Evolutionary conservation across 2,329 filamentous ascomycete genomes (phyloP).

Genomic region (Periconia digitata): DNA sequence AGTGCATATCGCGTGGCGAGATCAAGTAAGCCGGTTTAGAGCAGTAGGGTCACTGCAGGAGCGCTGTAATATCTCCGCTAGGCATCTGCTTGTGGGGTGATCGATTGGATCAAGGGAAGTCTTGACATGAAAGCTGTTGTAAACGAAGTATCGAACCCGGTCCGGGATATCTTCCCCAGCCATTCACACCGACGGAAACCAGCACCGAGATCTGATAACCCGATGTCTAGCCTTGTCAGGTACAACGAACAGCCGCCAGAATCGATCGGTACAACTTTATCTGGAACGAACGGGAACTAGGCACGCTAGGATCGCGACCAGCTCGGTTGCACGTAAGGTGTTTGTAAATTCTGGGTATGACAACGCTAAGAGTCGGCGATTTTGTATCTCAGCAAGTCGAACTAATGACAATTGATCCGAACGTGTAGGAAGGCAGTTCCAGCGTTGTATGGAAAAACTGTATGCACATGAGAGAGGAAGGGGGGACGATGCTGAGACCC

Average conservation of each 20-base stretch:
- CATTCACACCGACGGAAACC: background rate
- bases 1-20: background rate
- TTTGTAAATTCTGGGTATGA: background rate
- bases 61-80: background rate
- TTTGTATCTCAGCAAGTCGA: background rate
- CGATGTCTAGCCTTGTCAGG: conserved; percentile 12
- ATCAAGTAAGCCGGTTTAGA: background rate
- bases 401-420: conserved; percentile 4
- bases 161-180: background rate
- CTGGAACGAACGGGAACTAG: conserved; percentile 38
- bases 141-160: conserved; percentile 20
- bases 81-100: conserved; percentile 13
- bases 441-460: no score
- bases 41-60: background rate
- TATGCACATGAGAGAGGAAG: background rate
- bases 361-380: background rate
- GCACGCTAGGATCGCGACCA: conserved; percentile 17
- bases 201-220: background rate
- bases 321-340: conserved; percentile 19
- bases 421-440: conserved; percentile 28
- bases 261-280: conserved; percentile 30
- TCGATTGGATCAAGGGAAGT: conserved; percentile 22
- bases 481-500: background rate
- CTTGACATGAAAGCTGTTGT: conserved; percentile 33
- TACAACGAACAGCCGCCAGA: conserved; percentile 18